Conservation (phyloP, 1,284 basidiomycete genomes). For the Leccinum pallidistipes region DNA sequence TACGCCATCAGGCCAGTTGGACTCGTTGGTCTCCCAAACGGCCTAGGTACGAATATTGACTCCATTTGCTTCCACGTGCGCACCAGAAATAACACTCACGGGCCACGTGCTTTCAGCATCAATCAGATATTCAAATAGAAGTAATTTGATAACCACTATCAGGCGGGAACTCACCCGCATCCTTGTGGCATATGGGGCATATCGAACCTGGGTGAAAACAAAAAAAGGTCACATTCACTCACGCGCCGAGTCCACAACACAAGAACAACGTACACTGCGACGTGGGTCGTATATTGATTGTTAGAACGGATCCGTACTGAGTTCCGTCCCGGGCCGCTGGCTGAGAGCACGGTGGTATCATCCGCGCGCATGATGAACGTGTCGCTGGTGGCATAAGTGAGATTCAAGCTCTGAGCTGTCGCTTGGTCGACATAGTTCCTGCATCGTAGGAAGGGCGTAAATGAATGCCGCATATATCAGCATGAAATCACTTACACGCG, state of each 20-base stretch:
- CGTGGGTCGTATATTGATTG: slow-evolving; percentile 34
- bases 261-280: slow-evolving; percentile 48
- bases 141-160: neutral
- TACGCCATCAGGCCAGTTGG: slow-evolving; percentile 52
- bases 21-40: slow-evolving; percentile 50
- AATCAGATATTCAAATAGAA: slow-evolving; percentile 1
- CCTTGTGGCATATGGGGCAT: slow-evolving; percentile 56
- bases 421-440: slow-evolving; percentile 52
- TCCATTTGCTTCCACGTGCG: neutral
- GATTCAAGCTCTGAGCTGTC: slow-evolving; percentile 44
- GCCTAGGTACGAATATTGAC: slow-evolving; percentile 33
- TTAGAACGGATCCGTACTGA: slow-evolving; percentile 36
- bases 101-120: slow-evolving; percentile 46
- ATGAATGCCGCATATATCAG: neutral
- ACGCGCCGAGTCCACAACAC: neutral
- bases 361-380: slow-evolving; percentile 44
- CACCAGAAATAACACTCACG: slow-evolving; percentile 18
- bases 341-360: slow-evolving; percentile 27
- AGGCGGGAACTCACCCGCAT: slow-evolving; percentile 51
- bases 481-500: slow-evolving; percentile 40
- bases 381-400: slow-evolving; percentile 46
- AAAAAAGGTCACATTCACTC: neutral
- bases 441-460: neutral
- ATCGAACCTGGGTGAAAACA: slow-evolving; percentile 31
- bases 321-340: slow-evolving; percentile 34